Evolutionary conservation across 306 rosid genomes (phyloP), one percentile per base, ranked within the genome.

Genomic region (Canavalia gladiata): DNA sequence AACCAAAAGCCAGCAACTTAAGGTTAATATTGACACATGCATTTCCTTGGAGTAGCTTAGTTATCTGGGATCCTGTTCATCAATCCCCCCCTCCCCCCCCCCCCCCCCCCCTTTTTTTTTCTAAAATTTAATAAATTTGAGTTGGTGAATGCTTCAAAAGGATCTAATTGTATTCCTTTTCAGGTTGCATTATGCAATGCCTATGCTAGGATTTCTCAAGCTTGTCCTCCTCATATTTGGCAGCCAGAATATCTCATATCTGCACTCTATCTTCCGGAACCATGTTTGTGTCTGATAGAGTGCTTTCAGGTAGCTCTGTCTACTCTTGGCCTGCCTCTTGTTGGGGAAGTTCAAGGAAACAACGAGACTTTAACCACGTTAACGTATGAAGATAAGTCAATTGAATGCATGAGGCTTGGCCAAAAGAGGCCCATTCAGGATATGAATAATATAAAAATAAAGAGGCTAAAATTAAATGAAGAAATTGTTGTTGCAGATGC

Each of bases 131-230:
- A 84, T 69, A 50, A 64, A 75, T 82, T 28, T 29, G 78, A 66
- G 76, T 35, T 54, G 31, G 83, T 84, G 64, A 70, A 77, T 84
- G 84, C 67, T 77, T 76, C 71, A 69, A 67, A 29, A 63, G 73
- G 74, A 66, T 74, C 83, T 84, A 43, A 84, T 70, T 66, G 10
- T 74, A 34, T 58, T 81, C 63, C 18, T 76, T 84, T 85, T 64
- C 89, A 95, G 99, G 92, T 84, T 87, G 92, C 97, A 54, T 60
- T 95, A 78, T 95, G 98, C 84, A 85, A 84, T 86, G 95, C 93
- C 49, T 93, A 93, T 83, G 78, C 73, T 65, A 89, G 93, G 84
- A 93, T 90, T 85, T 91, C 89, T 77, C 87, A 87, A 86, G 87
- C 82, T 73, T 93, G 98, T 72, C 86, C 98, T 31, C 91, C 97